These are phyloP conservation scores for Hirschfeldia incana DNA, from an alignment of 345 rosid genomes.

Conservation along the genomic window DNA sequence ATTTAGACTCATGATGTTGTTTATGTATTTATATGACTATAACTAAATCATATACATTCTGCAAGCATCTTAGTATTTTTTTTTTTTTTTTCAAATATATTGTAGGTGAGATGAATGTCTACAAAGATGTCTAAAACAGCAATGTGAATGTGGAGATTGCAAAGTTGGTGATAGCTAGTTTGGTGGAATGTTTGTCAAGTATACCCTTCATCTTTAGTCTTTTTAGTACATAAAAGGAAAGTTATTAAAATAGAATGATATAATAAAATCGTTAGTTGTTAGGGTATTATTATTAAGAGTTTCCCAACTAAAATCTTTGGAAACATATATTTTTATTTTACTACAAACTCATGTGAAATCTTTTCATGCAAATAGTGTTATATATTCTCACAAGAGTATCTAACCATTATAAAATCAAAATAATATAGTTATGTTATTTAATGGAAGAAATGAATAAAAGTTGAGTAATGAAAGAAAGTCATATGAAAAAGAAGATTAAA, in stretches of 20 bases:
- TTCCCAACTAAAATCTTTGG: background rate
- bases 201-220: background rate
- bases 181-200: constrained; percentile 52
- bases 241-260: background rate
- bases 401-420: background rate
- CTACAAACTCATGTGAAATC: background rate
- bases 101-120: constrained; percentile 14
- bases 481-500: background rate
- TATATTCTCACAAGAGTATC: background rate
- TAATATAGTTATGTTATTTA: background rate
- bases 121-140: constrained; percentile 72
- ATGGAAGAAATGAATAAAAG: too few relatives aligned
- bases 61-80: background rate
- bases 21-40: background rate
- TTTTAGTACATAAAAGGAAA: background rate
- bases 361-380: background rate
- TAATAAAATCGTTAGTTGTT: background rate
- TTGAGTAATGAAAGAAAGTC: background rate
- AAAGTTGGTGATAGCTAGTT: constrained; percentile 50
- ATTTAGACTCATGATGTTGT: constrained; percentile 28
- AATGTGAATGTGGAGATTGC: constrained; percentile 61
- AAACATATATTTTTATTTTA: background rate
- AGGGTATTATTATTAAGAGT: background rate
- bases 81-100: background rate
- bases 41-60: background rate